Base-by-base conservation (phyloP, 352 stramenopile species). In the Pythium insidiosum region DNA sequence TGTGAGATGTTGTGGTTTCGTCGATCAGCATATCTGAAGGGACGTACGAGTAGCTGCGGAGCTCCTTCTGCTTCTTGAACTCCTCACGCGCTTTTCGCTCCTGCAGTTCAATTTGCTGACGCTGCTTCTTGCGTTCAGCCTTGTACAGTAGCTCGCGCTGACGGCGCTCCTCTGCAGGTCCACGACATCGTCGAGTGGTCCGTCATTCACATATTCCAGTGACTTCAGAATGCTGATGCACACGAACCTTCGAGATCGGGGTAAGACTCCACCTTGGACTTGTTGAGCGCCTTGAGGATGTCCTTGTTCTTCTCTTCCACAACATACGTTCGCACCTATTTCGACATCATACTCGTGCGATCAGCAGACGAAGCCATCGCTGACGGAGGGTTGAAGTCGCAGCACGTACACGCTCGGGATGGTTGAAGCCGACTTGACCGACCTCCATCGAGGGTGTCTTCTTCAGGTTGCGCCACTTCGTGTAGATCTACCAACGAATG, bases 381-480 rank as follows among this genome's bases (percentile, higher is more conserved):
- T n/a, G n/a, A n/a, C n/a, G n/a, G n/a, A n/a, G n/a, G n/a, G n/a
- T n/a, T n/a, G n/a, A n/a, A n/a, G n/a, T n/a, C 4, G 24, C 15
- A 20, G 36, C 13, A 65, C 58, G 45, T 53, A 83, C 76, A 38
- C 73, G 60, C 4, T 86, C 73, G 0, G 73, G 73, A 38, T 87
- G 68, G 41, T 88, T 68, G 43, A 87, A 90, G 40, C 77, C 75
- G 2, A 97, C 88, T 66, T 95, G 80, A 18, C 91, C 91, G 33
- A 94, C 82, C 43, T 96, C 88, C 86, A 97, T 97, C 20, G 67
- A 69, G 29, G 61, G 50, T 1, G 75, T 84, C 57, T 97, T 97
- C 44, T 92, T 86, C 46, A 97, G 47, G 54, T 97, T 97, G 23
- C 78, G 70, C 86, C 86, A 97, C 44, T 78, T 83, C 16, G 90